These are phyloP conservation scores for Chrysosporium queenslandicum DNA, from an alignment of 2,329 filamentous ascomycete genomes.

Conservation along the genomic window DNA sequence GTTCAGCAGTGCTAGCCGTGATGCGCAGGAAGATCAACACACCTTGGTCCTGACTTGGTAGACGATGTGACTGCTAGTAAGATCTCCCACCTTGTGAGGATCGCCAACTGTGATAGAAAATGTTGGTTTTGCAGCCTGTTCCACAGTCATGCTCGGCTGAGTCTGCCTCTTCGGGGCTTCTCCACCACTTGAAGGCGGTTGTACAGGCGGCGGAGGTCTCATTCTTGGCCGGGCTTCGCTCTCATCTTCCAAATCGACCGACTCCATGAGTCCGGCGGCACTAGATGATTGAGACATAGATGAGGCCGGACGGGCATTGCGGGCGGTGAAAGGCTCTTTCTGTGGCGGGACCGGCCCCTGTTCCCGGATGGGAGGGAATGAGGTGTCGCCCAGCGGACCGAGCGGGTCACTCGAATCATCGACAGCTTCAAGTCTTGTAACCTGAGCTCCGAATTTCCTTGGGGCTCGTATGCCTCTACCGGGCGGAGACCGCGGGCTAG, in stretches of 20 bases:
- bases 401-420: slow-evolving; percentile 54
- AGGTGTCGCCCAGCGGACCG: slow-evolving; percentile 47
- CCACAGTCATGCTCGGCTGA: slow-evolving; percentile 75
- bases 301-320: slow-evolving; percentile 31
- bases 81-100: slow-evolving; percentile 92
- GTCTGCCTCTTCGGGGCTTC: slow-evolving; percentile 43
- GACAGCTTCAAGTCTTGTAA: slow-evolving; percentile 53
- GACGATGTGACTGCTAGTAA: slow-evolving; percentile 95
- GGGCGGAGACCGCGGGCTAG: slow-evolving; percentile 40
- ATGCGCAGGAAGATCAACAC: slow-evolving; percentile 20
- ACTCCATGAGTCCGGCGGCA: slow-evolving; percentile 48
- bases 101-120: slow-evolving; percentile 91
- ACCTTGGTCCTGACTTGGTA: slow-evolving; percentile 93
- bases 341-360: slow-evolving; percentile 50
- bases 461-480: slow-evolving; percentile 44
- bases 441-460: slow-evolving; percentile 50
- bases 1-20: not conserved
- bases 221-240: slow-evolving; percentile 53
- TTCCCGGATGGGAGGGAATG: slow-evolving; percentile 35
- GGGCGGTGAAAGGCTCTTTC: slow-evolving; percentile 43
- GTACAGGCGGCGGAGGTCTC: slow-evolving; percentile 51
- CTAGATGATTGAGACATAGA: slow-evolving; percentile 40
- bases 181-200: slow-evolving; percentile 37
- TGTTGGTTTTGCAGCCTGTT: slow-evolving; percentile 83
- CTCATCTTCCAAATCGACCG: slow-evolving; percentile 62